Evolutionary conservation across 805 yeast species (phyloP).

Genomic region (Hanseniaspora lachancei): DNA sequence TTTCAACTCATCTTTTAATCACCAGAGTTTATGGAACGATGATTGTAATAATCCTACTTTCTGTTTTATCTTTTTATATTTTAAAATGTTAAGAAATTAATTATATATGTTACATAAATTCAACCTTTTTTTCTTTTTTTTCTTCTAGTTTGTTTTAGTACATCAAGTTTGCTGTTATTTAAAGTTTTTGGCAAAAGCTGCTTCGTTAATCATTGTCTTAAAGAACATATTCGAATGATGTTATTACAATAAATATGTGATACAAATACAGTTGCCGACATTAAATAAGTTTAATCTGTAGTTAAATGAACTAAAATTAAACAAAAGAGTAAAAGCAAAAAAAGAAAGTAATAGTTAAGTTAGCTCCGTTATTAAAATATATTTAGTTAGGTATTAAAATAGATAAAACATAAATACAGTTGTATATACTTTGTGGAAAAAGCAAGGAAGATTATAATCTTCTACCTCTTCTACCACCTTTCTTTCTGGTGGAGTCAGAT

Average conservation of each 20-base stretch:
- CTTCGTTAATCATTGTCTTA: no score
- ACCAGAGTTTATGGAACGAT: background rate
- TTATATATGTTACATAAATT: background rate
- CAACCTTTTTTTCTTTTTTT: background rate
- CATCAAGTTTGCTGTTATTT: no score
- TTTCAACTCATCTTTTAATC: constrained; percentile 5
- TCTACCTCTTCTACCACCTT: constrained; percentile 99
- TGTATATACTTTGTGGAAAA: background rate
- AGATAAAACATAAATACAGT: background rate
- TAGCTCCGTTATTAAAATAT: constrained; percentile 2
- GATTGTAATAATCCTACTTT: background rate
- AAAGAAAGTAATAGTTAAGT: background rate
- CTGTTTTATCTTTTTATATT: no score
- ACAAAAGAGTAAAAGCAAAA: background rate
- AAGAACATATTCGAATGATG: no score
- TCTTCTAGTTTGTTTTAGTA: no score
- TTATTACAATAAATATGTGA: no score
- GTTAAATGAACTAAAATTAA: background rate
- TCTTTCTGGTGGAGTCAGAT: constrained; percentile 99
- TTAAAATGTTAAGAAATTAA: background rate
- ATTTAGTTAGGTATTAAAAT: background rate
- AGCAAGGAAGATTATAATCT: constrained; percentile 56
- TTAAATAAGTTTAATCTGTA: background rate
- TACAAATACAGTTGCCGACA: background rate
- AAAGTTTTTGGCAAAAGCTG: no score